phyloP scores from a whole-genome alignment of 2,329 filamentous ascomycete genomes.

The Aspergillus japonicus region DNA sequence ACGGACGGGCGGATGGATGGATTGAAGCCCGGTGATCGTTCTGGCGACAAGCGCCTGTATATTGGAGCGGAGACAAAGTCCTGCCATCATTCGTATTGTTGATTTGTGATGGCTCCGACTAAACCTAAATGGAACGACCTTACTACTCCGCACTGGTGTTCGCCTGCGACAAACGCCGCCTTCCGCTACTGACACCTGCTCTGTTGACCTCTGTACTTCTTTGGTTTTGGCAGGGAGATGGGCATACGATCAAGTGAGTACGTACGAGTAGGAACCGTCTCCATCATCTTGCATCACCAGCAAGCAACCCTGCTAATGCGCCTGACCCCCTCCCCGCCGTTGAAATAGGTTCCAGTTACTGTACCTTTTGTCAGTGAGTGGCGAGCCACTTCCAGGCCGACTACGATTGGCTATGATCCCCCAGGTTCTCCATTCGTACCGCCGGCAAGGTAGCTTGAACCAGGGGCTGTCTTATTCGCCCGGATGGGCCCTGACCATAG shows the following conservation, averaged over 20 bases:
- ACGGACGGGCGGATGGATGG: not conserved
- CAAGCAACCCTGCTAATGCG: not conserved
- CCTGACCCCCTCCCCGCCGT: not conserved
- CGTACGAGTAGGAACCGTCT: not conserved
- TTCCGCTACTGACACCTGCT: not conserved
- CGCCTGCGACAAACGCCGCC: not conserved
- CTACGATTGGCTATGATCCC: not conserved
- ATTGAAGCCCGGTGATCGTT: constrained; percentile 21
- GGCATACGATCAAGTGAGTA: not conserved
- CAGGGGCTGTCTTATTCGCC: not conserved
- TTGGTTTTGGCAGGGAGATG: no score
- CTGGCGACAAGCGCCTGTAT: constrained; percentile 1
- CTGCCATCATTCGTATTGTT: constrained; percentile 3
- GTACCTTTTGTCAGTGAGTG: not conserved
- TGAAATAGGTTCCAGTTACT: not conserved
- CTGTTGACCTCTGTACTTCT: not conserved
- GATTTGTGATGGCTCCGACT: constrained; percentile 6
- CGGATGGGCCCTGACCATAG: not conserved
- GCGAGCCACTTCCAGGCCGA: not conserved
- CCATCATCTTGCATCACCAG: not conserved
- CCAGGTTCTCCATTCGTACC: not conserved
- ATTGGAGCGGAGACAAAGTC: not conserved
- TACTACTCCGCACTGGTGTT: not conserved
- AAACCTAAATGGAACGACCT: no score
- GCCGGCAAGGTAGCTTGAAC: not conserved